These are phyloP conservation scores for Onygenales sp. DNA, from an alignment of 2,329 filamentous ascomycete genomes.

Conservation along the genomic window DNA sequence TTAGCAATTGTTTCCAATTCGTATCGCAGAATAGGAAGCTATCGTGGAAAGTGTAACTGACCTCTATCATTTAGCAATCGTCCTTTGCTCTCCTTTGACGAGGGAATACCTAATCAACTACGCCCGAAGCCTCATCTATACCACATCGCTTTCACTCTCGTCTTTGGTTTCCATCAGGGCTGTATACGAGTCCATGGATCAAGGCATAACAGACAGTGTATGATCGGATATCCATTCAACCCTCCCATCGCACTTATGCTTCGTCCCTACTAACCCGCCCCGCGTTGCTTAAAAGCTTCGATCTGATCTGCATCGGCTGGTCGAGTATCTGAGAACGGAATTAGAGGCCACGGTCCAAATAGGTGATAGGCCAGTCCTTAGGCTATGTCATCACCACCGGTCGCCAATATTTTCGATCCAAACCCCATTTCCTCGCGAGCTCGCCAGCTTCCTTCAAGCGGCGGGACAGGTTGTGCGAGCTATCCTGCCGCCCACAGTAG, in stretches of 20 bases:
- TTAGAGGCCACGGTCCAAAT: constrained; percentile 30
- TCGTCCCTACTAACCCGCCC: neutral
- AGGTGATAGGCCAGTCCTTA: constrained; percentile 22
- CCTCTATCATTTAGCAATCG: constrained; percentile 36
- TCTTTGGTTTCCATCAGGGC: constrained; percentile 50
- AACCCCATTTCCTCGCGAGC: constrained; percentile 46
- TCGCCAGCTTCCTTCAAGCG: constrained; percentile 53
- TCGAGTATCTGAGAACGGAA: constrained; percentile 35
- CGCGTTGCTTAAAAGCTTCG: constrained; percentile 23
- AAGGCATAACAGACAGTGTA: constrained; percentile 40
- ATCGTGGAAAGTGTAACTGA: too few species aligned
- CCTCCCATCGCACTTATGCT: neutral
- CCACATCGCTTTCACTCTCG: constrained; percentile 57
- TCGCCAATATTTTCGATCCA: constrained; percentile 59
- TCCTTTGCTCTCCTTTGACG: constrained; percentile 52
- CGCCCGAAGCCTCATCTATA: constrained; percentile 65
- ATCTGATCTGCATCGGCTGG: constrained; percentile 39
- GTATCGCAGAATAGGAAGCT: too few species aligned
- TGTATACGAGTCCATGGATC: constrained; percentile 47
- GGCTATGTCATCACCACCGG: constrained; percentile 34
- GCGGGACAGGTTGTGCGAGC: constrained; percentile 52
- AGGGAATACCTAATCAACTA: constrained; percentile 65
- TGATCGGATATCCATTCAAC: constrained; percentile 9
- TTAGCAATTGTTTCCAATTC: too few species aligned
- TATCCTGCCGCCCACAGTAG: constrained; percentile 61